Base-by-base conservation (phyloP, 2,329 filamentous ascomycete genomes). In the Claviceps sp. region DNA sequence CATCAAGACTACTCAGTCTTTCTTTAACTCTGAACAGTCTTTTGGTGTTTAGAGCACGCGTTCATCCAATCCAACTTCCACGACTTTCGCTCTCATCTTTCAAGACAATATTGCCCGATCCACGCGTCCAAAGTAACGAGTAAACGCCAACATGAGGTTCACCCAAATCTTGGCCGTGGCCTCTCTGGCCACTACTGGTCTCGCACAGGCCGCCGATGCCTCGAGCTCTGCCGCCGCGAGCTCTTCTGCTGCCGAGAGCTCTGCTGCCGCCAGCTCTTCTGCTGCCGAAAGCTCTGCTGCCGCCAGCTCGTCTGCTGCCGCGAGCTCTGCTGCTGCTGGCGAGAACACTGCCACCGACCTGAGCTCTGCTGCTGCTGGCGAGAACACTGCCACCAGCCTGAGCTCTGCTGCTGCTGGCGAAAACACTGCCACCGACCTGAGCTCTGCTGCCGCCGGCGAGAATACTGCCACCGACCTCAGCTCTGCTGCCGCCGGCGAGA, bases 81-180 rank as follows among this genome's bases (percentile, higher is more conserved):
- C 55, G 16, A 54, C 53, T 47, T 46, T 55, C 52, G 52, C n/a
- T n/a, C 53, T 58, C 43, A 46, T 17, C 20, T 45, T 16, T 3
- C 5, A 16, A 14, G 26, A 14, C 36, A 39, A 22, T n/a, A 38
- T 45, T 47, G 45, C 16, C 40, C n/a, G 45, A 37, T 38, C 42
- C 42, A 16, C 34, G 14, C 6, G 42, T 20, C 40, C 11, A 20
- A 44, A 23, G 9, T 26, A 49, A 49, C 17, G 44, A 45, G 20
- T 20, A 44, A 54, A 59, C 66, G 56, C n/a, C 17, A 42, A 9
- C 8, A 71, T 71, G 68, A 68, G 62, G 58, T 58, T 66, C 55
- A 55, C 59, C 53, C 62, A 66, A 53, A 47, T 64, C 29, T 54
- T 70, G 20, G 59, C 61, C 40, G 29, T 49, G 34, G 49, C 49